Evolutionary conservation across 139 green algal genomes (phyloP).

Genomic region (Closterium sp.): DNA sequence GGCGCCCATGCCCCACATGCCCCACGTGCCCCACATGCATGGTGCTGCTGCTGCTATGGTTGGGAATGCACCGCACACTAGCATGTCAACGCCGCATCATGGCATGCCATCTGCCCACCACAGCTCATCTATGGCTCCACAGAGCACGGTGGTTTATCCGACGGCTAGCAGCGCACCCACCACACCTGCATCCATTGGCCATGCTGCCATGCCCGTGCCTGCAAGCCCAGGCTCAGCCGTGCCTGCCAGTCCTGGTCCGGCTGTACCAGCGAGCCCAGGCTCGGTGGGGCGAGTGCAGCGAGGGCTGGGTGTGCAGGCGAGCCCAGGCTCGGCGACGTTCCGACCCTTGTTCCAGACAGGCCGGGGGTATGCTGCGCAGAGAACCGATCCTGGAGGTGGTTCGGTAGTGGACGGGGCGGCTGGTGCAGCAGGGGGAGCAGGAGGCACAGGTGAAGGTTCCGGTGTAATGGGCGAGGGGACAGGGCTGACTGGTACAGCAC

Average conservation of each 20-base stretch:
- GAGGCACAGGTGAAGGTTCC: background rate
- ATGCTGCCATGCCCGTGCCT: background rate
- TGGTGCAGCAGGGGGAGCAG: background rate
- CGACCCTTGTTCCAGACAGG: background rate
- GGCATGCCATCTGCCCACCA: background rate
- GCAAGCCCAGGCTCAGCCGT: background rate
- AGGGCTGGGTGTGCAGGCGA: background rate
- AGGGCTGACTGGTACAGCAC: background rate
- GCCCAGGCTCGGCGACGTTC: background rate
- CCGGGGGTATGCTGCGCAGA: background rate
- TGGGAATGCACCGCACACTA: background rate
- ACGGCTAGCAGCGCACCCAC: background rate
- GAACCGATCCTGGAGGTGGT: background rate
- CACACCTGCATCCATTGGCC: background rate
- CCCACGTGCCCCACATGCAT: background rate
- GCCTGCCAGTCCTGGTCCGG: background rate
- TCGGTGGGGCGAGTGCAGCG: background rate
- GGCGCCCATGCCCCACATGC: background rate
- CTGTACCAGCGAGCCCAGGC: background rate
- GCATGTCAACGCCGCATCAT: background rate
- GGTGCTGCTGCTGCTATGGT: background rate
- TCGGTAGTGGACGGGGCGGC: background rate
- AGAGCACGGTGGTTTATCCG: background rate
- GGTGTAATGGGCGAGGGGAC: background rate
- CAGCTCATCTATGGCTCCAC: background rate